Conservation (phyloP, 306 rosid species). For the Datisca glomerata region DNA sequence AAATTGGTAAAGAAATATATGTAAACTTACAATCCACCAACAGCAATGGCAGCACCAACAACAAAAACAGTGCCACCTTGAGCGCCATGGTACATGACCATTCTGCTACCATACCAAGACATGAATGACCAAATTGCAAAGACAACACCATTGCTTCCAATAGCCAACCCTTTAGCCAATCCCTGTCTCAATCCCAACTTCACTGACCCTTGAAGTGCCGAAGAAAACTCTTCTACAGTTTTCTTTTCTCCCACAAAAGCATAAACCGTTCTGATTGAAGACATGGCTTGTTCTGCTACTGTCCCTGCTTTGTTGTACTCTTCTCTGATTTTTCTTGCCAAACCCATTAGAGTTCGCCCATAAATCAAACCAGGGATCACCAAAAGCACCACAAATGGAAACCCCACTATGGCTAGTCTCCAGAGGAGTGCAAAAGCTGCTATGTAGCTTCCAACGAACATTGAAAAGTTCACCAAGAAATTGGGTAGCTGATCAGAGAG, state of each 20-base stretch:
- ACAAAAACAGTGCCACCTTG: conserved; percentile 75
- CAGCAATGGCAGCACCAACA: conserved; percentile 64
- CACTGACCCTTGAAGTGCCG: conserved; percentile 52
- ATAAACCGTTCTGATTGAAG: conserved; percentile 78
- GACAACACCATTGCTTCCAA: conserved; percentile 77
- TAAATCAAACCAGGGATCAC: conserved; percentile 80
- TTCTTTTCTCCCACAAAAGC: conserved; percentile 75
- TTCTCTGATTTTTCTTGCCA: conserved; percentile 51
- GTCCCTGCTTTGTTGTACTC: conserved; percentile 60
- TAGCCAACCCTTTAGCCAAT: conserved; percentile 77
- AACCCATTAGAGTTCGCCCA: conserved; percentile 61
- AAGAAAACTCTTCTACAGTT: conserved; percentile 51
- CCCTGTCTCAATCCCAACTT: conserved; percentile 79
- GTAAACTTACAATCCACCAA: conserved; percentile 74
- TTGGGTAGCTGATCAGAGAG: conserved; percentile 46
- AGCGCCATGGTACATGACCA: conserved; percentile 89
- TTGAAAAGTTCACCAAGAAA: conserved; percentile 46
- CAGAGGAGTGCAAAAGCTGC: conserved; percentile 57
- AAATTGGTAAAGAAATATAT: conserved; percentile 1
- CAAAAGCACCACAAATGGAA: conserved; percentile 57
- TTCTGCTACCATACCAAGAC: conserved; percentile 64
- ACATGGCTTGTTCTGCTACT: conserved; percentile 75
- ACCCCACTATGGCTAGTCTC: conserved; percentile 66
- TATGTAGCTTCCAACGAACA: conserved; percentile 65
- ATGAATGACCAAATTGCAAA: conserved; percentile 90